Evolutionary conservation across 1,139 yeast genomes (phyloP).

Genomic region (Nakaseomyces sp.): DNA sequence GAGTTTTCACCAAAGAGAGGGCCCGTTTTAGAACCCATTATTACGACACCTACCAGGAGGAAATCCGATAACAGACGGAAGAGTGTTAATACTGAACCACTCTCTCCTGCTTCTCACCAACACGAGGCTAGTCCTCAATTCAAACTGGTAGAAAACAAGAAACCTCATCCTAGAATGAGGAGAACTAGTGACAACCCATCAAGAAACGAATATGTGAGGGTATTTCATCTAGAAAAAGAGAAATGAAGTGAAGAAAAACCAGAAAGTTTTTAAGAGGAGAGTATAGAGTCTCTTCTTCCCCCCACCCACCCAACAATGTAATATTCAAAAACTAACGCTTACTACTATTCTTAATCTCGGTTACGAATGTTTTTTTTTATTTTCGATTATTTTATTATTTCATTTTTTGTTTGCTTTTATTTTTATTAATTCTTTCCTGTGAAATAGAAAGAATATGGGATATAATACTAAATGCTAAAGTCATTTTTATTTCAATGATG

Average conservation of each 20-base stretch:
- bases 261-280: not conserved
- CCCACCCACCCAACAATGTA: not conserved
- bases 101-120: conserved; percentile 2
- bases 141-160: conserved; percentile 24
- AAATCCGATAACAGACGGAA: conserved; percentile 3
- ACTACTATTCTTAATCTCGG: not conserved
- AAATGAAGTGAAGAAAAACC: not conserved
- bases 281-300: conserved; percentile 1
- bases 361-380: no score
- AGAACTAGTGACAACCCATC: conserved; percentile 26
- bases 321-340: not conserved
- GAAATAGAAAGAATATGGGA: no score
- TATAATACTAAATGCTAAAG: no score
- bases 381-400: no score
- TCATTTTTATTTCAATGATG: no score
- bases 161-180: conserved; percentile 29
- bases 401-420: no score
- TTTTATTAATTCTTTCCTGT: no score
- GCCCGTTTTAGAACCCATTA: not conserved
- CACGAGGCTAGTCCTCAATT: conserved; percentile 9
- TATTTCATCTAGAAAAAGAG: conserved; percentile 24
- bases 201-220: conserved; percentile 26
- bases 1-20: conserved; percentile 1
- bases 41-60: conserved; percentile 4
- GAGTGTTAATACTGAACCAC: conserved; percentile 4